Base-by-base conservation (phyloP, 169 alveolate species). In the Neospora caninum region DNA sequence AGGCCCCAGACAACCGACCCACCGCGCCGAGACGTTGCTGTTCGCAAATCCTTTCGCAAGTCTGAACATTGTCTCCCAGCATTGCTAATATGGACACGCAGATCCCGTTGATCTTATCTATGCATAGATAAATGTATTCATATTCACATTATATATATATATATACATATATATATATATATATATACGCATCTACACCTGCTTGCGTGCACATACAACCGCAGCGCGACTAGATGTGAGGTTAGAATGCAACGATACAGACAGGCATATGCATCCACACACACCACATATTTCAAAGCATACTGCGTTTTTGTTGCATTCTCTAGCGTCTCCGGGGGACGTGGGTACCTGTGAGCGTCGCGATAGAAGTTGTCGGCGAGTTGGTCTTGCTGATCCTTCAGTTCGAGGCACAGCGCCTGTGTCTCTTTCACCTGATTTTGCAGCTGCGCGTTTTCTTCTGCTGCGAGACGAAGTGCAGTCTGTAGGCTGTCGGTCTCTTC, bases 381-480 rank as follows among this genome's bases (percentile, higher is more conserved):
- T 34, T 31, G 49, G 18, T 73, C 25, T n/a, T 73, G 84, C 41
- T n/a, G 84, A 27, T n/a, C 27, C 42, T 73, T 73, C 45, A 73
- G 1, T 9, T 31, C 39, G 9, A 73, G 20, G 84, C 84, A 73
- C 25, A 73, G 22, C 45, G 39, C 45, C 84, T 73, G 84, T 27
- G 84, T 20, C 42, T 73, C 84, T 10, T 34, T 36, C 39, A 73
- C 84, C 25, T 73, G 84, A 18, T 22, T 16, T 43, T 73, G 84
- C 9, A 73, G 84, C 41, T 73, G 84, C 1, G 84, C 84, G 84
- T 73, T 73, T 43, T 73, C 84, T n/a, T 73, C 27, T 4, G 84
- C 84, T n/a, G 84, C 84, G 18, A 73, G 20, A 13, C 84, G 84
- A 10, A 73, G 84, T 13, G 84, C 84, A 18, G 45, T n/a, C 45